Evolutionary conservation across 805 yeast species (phyloP).

Genomic region (Kazachstania viticola): DNA sequence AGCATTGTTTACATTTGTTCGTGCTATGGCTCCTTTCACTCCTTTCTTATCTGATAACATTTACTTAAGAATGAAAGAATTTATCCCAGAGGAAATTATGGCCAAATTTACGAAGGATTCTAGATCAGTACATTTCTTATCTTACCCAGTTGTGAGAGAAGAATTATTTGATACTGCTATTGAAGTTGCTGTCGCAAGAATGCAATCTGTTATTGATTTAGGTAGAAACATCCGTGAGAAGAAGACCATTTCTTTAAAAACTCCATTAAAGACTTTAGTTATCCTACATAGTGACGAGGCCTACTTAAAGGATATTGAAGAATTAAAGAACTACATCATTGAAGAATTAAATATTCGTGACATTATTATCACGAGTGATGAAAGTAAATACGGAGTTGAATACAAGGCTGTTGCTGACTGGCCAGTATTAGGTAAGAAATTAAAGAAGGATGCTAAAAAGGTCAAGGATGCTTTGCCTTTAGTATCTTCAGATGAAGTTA

Average conservation of each 20-base stretch:
- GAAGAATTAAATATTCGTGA: slow-evolving; percentile 93
- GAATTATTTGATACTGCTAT: slow-evolving; percentile 73
- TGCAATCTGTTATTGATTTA: slow-evolving; percentile 93
- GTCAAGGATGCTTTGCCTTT: slow-evolving; percentile 89
- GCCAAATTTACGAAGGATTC: slow-evolving; percentile 41
- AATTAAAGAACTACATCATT: slow-evolving; percentile 63
- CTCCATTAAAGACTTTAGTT: slow-evolving; percentile 82
- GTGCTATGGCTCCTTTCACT: slow-evolving; percentile 98
- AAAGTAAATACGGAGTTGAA: slow-evolving; percentile 80
- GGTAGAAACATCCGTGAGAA: slow-evolving; percentile 96
- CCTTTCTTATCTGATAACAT: slow-evolving; percentile 90
- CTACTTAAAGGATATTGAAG: slow-evolving; percentile 68
- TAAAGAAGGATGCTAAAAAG: slow-evolving; percentile 84
- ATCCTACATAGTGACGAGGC: slow-evolving; percentile 69
- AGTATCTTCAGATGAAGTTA: slow-evolving; percentile 74
- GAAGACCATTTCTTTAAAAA: slow-evolving; percentile 85
- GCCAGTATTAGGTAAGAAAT: slow-evolving; percentile 96
- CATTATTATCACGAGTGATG: slow-evolving; percentile 78
- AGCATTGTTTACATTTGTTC: slow-evolving; percentile 73
- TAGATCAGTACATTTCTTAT: slow-evolving; percentile 86
- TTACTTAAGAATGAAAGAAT: slow-evolving; percentile 60
- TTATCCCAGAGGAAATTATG: slow-evolving; percentile 50
- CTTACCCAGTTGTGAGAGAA: slow-evolving; percentile 76
- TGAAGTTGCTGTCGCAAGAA: slow-evolving; percentile 81
- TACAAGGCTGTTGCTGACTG: slow-evolving; percentile 96